phyloP scores from a whole-genome alignment of 2,329 filamentous ascomycete species.

The Sarocladium strictum region DNA sequence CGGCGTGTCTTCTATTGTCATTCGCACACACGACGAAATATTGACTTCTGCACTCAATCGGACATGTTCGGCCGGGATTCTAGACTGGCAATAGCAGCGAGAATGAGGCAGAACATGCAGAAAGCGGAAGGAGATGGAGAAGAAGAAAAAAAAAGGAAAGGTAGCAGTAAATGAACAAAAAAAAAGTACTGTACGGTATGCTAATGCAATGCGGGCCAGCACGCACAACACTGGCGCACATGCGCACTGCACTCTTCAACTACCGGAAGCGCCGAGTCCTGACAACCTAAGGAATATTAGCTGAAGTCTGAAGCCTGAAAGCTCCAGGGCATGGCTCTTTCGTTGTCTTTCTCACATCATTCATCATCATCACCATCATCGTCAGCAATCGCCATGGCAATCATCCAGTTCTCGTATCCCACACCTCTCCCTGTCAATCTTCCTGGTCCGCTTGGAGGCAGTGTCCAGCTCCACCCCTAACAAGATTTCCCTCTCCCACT shows the following conservation, averaged over 20 bases:
- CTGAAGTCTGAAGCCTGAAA: not conserved
- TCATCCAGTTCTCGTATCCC: not conserved
- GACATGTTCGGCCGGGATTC: not conserved
- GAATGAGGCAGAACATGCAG: not conserved
- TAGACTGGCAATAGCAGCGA: not conserved
- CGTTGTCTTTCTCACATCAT: not conserved
- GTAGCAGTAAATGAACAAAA: not conserved
- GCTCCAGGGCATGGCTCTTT: no score
- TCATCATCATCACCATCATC: no score
- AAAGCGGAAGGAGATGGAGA: not conserved
- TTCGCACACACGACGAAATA: no score
- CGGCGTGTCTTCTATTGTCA: not conserved
- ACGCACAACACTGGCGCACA: not conserved
- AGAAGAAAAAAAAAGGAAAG: not conserved
- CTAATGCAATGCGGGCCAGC: no score
- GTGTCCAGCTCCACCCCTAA: conserved; percentile 5
- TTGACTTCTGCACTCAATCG: no score
- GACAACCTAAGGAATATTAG: not conserved
- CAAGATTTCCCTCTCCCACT: not conserved
- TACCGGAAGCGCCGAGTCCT: conserved; percentile 7
- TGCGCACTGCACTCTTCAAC: not conserved
- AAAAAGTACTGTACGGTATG: no score
- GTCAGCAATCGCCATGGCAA: no score
- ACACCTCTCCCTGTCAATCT: not conserved
- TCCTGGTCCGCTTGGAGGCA: conserved; percentile 2